Percentiles rank a stretch among this genome's conserved stretches.
Evolutionary conservation across 2,329 filamentous ascomycete genomes (phyloP).

Genomic region (Biscogniauxia marginata): DNA sequence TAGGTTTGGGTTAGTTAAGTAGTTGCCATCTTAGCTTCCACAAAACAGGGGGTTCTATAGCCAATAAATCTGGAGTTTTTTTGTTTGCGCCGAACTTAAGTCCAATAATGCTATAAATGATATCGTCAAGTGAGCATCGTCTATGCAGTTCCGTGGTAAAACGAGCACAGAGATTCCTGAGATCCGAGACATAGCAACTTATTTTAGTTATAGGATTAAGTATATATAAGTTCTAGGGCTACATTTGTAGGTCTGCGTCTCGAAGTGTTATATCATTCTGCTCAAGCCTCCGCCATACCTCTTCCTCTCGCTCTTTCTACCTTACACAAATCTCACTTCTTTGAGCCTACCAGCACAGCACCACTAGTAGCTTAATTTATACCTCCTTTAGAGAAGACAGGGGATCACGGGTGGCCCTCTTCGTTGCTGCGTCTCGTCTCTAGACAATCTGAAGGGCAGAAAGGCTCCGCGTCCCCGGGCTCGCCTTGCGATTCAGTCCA

Average conservation of each 20-base stretch:
- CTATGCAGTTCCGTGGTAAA: too few relatives aligned
- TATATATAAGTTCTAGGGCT: neutral
- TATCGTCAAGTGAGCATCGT: too few relatives aligned
- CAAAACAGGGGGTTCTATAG: too few relatives aligned
- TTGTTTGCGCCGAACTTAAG: too few relatives aligned
- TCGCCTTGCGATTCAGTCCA: conserved; percentile 28
- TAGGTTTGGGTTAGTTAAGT: too few relatives aligned
- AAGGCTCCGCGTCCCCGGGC: conserved; percentile 29
- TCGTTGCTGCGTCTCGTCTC: conserved; percentile 12
- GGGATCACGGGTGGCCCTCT: neutral
- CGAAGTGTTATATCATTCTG: neutral
- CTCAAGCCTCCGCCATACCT: neutral
- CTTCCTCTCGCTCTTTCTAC: neutral
- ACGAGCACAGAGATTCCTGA: too few relatives aligned
- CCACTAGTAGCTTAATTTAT: neutral
- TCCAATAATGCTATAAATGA: too few relatives aligned
- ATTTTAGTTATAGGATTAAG: neutral
- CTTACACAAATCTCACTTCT: neutral
- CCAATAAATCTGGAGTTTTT: too few relatives aligned
- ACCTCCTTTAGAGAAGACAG: neutral
- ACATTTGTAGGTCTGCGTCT: neutral
- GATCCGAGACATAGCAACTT: too few relatives aligned
- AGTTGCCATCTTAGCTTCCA: too few relatives aligned
- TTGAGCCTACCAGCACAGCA: too few relatives aligned
- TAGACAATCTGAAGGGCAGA: conserved; percentile 24